A percentile compares a stretch with the other conserved stretches of the same genome.
These are phyloP conservation scores for Hansenula lynferdii DNA, from an alignment of 1,139 yeast species.

Conservation along the genomic window DNA sequence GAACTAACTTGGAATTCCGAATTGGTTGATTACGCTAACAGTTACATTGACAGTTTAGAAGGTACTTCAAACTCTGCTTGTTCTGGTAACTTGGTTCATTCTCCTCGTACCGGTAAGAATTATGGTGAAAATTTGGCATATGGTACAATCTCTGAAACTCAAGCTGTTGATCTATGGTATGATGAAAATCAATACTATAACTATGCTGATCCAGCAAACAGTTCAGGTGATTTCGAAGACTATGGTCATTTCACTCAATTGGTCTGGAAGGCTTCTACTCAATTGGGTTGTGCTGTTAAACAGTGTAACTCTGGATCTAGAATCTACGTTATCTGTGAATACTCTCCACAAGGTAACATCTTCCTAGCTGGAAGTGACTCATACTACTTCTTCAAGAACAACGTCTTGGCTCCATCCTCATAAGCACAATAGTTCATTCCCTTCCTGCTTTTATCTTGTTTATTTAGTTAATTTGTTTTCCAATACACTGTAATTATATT, in stretches of 20 bases:
- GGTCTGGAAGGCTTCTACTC: conserved; percentile 54
- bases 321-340: conserved; percentile 67
- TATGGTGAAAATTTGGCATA: conserved; percentile 63
- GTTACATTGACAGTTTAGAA: conserved; percentile 42
- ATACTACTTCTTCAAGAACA: conserved; percentile 39
- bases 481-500: no score
- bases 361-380: conserved; percentile 30
- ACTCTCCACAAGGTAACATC: conserved; percentile 56
- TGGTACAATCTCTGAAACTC: conserved; percentile 45
- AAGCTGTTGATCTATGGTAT: conserved; percentile 62
- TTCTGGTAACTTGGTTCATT: conserved; percentile 50
- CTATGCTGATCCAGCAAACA: conserved; percentile 39
- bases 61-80: conserved; percentile 46
- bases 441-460: no score
- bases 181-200: conserved; percentile 50
- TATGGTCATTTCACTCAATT: conserved; percentile 67
- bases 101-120: conserved; percentile 45
- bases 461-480: neutral
- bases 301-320: conserved; percentile 31
- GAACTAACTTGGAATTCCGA: conserved; percentile 43
- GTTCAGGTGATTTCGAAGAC: conserved; percentile 31
- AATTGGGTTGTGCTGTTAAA: conserved; percentile 53
- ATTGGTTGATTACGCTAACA: conserved; percentile 35
- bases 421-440: no score
- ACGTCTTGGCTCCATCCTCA: conserved; percentile 44